phyloP scores from a whole-genome alignment of 1,284 basidiomycete genomes.

The Retiboletus fuscus region DNA sequence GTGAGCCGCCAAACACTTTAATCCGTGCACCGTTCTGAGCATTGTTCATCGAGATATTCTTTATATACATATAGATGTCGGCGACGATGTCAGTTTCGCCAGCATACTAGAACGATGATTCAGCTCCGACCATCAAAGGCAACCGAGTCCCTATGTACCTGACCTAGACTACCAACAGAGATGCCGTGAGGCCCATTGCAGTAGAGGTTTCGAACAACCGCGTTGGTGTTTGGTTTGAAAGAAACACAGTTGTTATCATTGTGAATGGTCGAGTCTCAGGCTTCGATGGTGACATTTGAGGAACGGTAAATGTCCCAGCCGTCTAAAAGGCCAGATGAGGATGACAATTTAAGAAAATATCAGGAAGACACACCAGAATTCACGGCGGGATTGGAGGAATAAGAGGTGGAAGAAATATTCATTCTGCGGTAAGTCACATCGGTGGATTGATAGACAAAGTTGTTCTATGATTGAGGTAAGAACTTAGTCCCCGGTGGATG shows the following conservation, averaged over 20 bases:
- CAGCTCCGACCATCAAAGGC: background rate
- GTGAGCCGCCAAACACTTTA: constrained; percentile 57
- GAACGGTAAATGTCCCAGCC: constrained; percentile 64
- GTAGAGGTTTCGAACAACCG: constrained; percentile 30
- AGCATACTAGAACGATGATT: constrained; percentile 50
- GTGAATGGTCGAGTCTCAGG: constrained; percentile 53
- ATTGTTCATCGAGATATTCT: constrained; percentile 61
- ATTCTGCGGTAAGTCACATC: constrained; percentile 45
- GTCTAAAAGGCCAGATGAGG: constrained; percentile 40
- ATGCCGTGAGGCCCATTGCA: constrained; percentile 38
- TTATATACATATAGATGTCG: constrained; percentile 56
- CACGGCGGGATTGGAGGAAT: constrained; percentile 39
- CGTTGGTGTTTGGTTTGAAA: constrained; percentile 38
- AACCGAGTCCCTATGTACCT: constrained; percentile 14
- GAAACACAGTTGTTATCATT: constrained; percentile 62
- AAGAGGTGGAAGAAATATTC: constrained; percentile 43
- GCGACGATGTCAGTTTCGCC: constrained; percentile 63
- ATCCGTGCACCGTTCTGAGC: constrained; percentile 64
- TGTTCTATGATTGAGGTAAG: constrained; percentile 37
- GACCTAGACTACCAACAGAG: constrained; percentile 40
- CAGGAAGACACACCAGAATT: constrained; percentile 36
- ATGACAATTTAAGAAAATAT: accelerated
- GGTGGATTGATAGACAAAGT: constrained; percentile 45
- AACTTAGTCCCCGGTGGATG: background rate
- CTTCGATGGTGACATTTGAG: constrained; percentile 51